These are phyloP conservation scores for Venturia carpophila DNA, from an alignment of 2,329 filamentous ascomycete species.

Conservation along the genomic window DNA sequence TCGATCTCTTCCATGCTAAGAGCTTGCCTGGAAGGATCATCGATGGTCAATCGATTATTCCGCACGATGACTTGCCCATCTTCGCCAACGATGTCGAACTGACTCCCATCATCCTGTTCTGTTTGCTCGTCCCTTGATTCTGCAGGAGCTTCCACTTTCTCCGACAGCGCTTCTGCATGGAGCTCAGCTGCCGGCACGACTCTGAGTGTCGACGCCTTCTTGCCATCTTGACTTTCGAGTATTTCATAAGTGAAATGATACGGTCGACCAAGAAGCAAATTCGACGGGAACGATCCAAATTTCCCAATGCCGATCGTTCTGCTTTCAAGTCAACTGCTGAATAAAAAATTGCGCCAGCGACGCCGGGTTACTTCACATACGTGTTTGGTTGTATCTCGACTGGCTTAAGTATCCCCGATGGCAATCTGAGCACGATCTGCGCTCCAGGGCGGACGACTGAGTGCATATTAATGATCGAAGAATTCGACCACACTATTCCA, in stretches of 20 bases:
- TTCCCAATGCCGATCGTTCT: conserved; percentile 86
- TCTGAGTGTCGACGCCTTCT: conserved; percentile 61
- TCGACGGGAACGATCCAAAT: conserved; percentile 83
- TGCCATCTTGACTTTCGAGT: conserved; percentile 57
- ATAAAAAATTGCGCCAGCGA: conserved; percentile 21
- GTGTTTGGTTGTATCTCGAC: conserved; percentile 54
- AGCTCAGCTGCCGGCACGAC: conserved; percentile 75
- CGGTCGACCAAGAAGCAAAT: conserved; percentile 82
- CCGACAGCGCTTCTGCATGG: conserved; percentile 66
- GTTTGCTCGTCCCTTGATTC: conserved; percentile 25
- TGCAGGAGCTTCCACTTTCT: conserved; percentile 42
- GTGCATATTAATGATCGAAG: neutral
- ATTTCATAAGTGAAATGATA: conserved; percentile 90
- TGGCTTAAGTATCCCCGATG: conserved; percentile 51
- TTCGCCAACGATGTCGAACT: conserved; percentile 41
- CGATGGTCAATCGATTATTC: conserved; percentile 56
- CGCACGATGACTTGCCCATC: conserved; percentile 46
- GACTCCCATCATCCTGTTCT: neutral
- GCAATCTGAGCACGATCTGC: conserved; percentile 48
- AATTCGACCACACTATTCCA: neutral
- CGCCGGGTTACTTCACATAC: conserved; percentile 43
- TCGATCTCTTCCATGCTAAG: conserved; percentile 66
- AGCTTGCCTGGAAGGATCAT: conserved; percentile 62
- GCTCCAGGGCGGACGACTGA: conserved; percentile 35
- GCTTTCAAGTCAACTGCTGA: conserved; percentile 19